Evolutionary conservation across 2,329 filamentous ascomycete genomes (phyloP), one percentile per base, ranked within the genome.

Genomic region (Epichloe festucae): DNA sequence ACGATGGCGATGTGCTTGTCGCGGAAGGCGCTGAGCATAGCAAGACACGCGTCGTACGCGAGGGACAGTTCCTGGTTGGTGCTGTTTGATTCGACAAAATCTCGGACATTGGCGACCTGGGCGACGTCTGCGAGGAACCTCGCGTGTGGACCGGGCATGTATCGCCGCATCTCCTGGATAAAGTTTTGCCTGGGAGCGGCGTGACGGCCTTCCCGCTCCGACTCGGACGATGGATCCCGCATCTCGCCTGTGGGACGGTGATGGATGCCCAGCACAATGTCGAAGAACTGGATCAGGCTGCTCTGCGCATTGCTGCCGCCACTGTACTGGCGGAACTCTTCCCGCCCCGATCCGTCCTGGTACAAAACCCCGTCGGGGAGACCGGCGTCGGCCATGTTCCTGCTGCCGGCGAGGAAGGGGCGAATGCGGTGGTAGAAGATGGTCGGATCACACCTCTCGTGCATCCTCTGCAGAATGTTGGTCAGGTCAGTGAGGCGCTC

Each of bases 1-100:
- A 98, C 93, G 59, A 98, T 91, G 65, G 89, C 87, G 60, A 98
- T 95, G 67, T 98, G 93, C 67, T 90, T 95, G 68, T 96, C 90
- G 53, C 90, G 84, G 62, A 96, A 84, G 15, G 71, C 68, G 55
- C 77, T 76, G 48, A 82, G 67, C 77, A 81, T 81, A 27, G 76
- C 84, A 7, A 98, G 75, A 63, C 89, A 95, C 6, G 89, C 89
- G 62, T 98, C 93, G 66, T 91, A 98, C 1, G 93, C 88, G 17
- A 90, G 75, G 46, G 78, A 81, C 2, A 98, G 72, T 11, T 80
- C 77, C 21, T 75, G 75, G 63, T 95, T 77, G 40, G 72, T 69
- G 4, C 72, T 63, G 77, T 79, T 58, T 58, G 63, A 66, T 57
- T 86, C 79, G 48, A 96, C 90, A 60, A 85, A 97, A 17, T 84